Conservation (phyloP, 2,329 filamentous ascomycete species). For the Botrytis elliptica region DNA sequence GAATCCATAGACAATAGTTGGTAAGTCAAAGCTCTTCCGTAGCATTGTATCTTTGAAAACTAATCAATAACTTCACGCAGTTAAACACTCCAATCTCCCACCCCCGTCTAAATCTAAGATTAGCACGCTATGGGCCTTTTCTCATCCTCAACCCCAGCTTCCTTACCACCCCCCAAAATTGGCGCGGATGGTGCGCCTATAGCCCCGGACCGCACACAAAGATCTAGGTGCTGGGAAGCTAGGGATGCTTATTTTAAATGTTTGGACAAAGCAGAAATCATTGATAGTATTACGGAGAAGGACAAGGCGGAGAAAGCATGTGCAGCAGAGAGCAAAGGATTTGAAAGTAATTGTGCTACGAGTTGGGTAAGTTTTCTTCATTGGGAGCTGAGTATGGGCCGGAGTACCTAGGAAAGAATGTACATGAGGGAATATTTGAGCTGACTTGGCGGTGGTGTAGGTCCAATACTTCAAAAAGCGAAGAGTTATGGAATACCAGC, state of each 20-base stretch:
- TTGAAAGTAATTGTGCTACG: slow-evolving; percentile 81
- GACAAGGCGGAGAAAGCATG: slow-evolving; percentile 58
- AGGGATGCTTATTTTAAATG: slow-evolving; percentile 87
- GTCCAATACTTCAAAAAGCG: slow-evolving; percentile 98
- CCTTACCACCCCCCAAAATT: slow-evolving; percentile 45
- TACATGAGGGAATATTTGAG: slow-evolving; percentile 23
- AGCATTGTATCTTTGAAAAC: not conserved
- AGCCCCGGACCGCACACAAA: slow-evolving; percentile 81
- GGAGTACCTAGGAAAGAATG: slow-evolving; percentile 1
- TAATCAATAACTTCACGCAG: not conserved
- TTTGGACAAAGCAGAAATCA: slow-evolving; percentile 75
- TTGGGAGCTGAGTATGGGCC: not conserved
- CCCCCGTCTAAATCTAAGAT: not conserved
- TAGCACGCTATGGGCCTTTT: slow-evolving; percentile 51
- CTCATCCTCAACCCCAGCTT: slow-evolving; percentile 38
- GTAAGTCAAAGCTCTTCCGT: not conserved
- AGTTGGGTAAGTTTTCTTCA: slow-evolving; percentile 72
- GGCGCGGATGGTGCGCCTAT: slow-evolving; percentile 61
- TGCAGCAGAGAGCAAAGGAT: slow-evolving; percentile 58
- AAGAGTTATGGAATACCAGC: slow-evolving; percentile 87
- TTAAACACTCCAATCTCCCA: not conserved
- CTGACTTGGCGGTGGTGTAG: slow-evolving; percentile 46
- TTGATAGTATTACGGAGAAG: slow-evolving; percentile 67
- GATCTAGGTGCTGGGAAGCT: slow-evolving; percentile 83
- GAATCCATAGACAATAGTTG: not conserved